Percentiles rank a stretch among this genome's conserved stretches.
Conservation (phyloP, 805 yeast species). For the Teunomyces gatunensis region DNA sequence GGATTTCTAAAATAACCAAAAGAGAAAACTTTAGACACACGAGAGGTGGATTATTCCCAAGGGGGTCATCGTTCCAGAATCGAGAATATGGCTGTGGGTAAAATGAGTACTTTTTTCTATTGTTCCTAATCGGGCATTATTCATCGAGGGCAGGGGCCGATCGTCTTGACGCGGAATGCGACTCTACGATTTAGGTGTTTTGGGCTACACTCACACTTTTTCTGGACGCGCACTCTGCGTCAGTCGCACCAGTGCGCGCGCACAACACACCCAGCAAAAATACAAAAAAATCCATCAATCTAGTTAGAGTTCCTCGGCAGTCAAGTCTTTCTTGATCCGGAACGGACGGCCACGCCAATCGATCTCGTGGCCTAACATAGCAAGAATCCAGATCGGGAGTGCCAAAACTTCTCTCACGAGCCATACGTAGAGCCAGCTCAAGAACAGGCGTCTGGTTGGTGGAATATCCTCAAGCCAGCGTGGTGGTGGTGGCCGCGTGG, state of each 20-base stretch:
- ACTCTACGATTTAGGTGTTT: neutral
- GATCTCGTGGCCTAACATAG: slow-evolving; percentile 72
- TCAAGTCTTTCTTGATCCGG: slow-evolving; percentile 65
- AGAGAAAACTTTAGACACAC: neutral
- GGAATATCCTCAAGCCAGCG: slow-evolving; percentile 13
- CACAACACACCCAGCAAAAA: too few relatives aligned
- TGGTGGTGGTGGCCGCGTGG: neutral
- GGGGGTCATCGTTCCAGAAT: neutral
- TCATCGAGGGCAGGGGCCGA: neutral
- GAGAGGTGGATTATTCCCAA: neutral
- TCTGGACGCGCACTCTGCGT: neutral
- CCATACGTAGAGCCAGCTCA: slow-evolving; percentile 50
- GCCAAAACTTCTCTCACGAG: slow-evolving; percentile 68
- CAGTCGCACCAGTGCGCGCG: neutral
- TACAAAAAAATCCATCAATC: neutral
- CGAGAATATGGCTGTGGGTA: neutral
- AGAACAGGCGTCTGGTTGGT: slow-evolving; percentile 13
- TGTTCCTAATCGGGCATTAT: slow-evolving; percentile 2
- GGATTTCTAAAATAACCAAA: neutral
- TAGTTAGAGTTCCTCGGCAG: slow-evolving; percentile 62
- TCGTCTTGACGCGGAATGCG: slow-evolving; percentile 2
- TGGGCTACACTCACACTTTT: neutral
- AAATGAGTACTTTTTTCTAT: neutral
- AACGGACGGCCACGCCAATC: slow-evolving; percentile 83
- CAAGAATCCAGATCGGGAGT: slow-evolving; percentile 77